Base-by-base conservation (phyloP, 495 filamentous ascomycete species). In the Zalerion maritima region DNA sequence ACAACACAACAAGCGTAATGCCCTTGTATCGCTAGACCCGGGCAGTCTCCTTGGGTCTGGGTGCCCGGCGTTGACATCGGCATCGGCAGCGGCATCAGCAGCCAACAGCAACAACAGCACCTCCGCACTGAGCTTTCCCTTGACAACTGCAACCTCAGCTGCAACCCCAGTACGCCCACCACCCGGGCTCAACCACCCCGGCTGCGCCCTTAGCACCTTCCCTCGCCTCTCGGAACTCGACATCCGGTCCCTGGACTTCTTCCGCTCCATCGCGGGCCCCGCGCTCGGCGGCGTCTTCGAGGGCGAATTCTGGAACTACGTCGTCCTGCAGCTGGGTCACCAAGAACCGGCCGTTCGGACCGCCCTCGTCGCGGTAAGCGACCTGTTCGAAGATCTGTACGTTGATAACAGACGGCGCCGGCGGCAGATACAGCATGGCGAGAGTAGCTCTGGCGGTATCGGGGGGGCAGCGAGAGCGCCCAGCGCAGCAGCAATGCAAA, bases 261-360 rank as follows among this genome's bases (percentile, higher is more conserved):
- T 65, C 54, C 39, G 50, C 40, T 36, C 41, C 35, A 35, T 49
- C 43, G 40, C 53, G 39, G 47, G 54, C 9, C 45, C 47, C 11
- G 42, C 43, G 24, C 44, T 65, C 2, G 50, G 53, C 14, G 60
- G 57, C 9, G 57, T 38, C 8, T 35, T 62, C 5, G 66, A 63
- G 32, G 42, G 49, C 16, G 49, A 54, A 21, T 73, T 75, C 44
- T 74, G 69, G 69, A 49, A 55, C 26, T 54, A 42, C 8, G 37
- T 63, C 9, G 59, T 73, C 2, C 54, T 60, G 12, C 63, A 66
- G 39, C 47, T 63, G 4, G 59, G 54, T 24, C 55, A 57, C 9
- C 49, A 43, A 23, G 64, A 73, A 21, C 62, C 66, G 0, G 62
- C 67, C 1, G 54, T 71, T 1, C 67, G 64, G 45, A 64, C 72